phyloP scores from a whole-genome alignment of 192 early-diverging fungal species.

The Backusella morwellensis region DNA sequence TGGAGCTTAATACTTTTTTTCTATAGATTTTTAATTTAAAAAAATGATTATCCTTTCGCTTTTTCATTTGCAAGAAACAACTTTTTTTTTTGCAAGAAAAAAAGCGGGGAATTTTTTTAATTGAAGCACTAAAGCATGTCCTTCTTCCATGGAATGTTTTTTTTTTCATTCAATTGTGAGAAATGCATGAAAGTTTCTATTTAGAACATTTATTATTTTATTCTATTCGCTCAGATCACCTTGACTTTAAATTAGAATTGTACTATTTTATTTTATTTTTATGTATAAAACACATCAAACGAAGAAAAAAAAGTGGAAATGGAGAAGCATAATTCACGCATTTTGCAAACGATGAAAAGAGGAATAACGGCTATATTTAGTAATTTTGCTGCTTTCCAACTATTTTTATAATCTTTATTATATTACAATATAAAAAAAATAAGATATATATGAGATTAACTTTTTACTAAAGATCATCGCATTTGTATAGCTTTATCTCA shows the following conservation, averaged over 20 bases:
- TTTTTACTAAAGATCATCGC: neutral
- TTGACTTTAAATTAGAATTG: neutral
- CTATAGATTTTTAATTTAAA: neutral
- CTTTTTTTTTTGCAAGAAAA: neutral
- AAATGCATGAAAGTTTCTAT: constrained; percentile 1
- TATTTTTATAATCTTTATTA: neutral
- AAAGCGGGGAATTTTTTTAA: neutral
- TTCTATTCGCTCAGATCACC: neutral
- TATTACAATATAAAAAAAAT: neutral
- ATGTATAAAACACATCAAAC: neutral
- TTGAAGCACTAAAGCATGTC: neutral
- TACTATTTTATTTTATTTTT: neutral
- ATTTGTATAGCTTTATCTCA: neutral
- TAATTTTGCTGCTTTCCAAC: constrained; percentile 5
- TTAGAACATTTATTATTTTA: neutral
- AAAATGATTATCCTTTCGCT: neutral
- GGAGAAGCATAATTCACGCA: neutral
- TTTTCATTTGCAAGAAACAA: neutral
- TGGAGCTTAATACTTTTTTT: neutral
- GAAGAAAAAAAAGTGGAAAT: neutral
- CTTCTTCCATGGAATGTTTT: neutral
- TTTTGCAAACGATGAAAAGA: neutral
- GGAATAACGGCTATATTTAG: constrained; percentile 7
- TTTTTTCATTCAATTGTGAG: neutral
- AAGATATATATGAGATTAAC: neutral